A percentile compares a stretch with the other conserved stretches of the same genome.
These are phyloP conservation scores for Penicillium sp. DNA, from an alignment of 2,329 filamentous ascomycete genomes.

Conservation along the genomic window DNA sequence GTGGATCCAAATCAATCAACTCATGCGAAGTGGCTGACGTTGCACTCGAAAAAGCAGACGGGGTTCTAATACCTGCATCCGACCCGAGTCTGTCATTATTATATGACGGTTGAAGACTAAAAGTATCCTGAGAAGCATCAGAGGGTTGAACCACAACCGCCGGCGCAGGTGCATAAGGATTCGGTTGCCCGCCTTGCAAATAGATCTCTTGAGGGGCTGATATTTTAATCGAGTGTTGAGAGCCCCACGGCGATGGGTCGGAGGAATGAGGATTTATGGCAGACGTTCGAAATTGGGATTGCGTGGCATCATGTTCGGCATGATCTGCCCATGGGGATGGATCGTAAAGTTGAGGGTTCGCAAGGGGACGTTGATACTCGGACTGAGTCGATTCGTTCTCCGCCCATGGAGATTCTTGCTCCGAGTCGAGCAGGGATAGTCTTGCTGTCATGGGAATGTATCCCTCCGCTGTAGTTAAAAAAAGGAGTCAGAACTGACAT, in stretches of 20 bases:
- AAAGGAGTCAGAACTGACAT: constrained; percentile 19
- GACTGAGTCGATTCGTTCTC: constrained; percentile 19
- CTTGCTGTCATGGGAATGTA: constrained; percentile 47
- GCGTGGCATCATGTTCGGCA: constrained; percentile 18
- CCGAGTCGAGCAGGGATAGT: constrained; percentile 40
- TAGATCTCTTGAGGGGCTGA: constrained; percentile 18
- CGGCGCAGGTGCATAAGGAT: constrained; percentile 21
- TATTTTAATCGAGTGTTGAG: constrained; percentile 22
- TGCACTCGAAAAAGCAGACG: constrained; percentile 28
- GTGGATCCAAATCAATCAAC: constrained; percentile 34
- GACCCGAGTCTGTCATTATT: constrained; percentile 18
- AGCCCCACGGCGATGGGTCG: constrained; percentile 24
- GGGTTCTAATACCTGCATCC: constrained; percentile 24
- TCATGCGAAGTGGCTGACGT: constrained; percentile 38
- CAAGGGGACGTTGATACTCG: constrained; percentile 6
- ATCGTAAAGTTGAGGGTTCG: constrained; percentile 7
- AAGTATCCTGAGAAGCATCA: constrained; percentile 5
- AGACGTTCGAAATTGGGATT: constrained; percentile 5
- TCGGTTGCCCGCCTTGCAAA: constrained; percentile 18
- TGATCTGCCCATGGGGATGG: constrained; percentile 22
- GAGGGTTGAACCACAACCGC: constrained; percentile 18
- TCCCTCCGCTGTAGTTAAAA: constrained; percentile 33
- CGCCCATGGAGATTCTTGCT: constrained; percentile 33
- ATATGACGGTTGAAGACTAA: constrained; percentile 12
- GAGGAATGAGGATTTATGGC: not conserved